Percentiles rank a stretch among this genome's conserved stretches.
phyloP scores from a whole-genome alignment of 2,329 filamentous ascomycete genomes.

The Colletotrichum theobromicola region DNA sequence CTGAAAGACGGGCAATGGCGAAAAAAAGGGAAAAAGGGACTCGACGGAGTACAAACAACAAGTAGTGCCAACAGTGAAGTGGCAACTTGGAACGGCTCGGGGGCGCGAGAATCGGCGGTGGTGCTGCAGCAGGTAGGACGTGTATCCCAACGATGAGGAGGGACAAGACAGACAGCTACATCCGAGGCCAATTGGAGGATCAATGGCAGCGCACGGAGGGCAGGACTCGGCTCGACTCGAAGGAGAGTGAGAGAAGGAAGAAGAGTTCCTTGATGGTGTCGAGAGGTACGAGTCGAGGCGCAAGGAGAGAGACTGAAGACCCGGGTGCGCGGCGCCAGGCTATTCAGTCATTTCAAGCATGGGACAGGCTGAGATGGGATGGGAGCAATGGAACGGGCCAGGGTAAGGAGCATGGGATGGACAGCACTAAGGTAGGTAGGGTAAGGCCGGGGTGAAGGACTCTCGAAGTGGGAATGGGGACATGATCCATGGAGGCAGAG shows the following conservation, averaged over 20 bases:
- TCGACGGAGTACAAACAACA: not conserved
- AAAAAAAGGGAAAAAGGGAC: not conserved
- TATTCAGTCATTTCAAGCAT: conserved; percentile 11
- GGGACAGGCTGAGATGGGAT: conserved; percentile 21
- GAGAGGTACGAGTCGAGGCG: not conserved
- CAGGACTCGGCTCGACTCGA: not conserved
- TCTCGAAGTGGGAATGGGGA: not conserved
- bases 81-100: not conserved
- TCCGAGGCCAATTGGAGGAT: conserved; percentile 7
- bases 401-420: conserved; percentile 9
- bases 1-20: not conserved
- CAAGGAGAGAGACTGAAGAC: not conserved
- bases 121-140: not conserved
- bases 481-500: not conserved
- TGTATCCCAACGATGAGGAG: not conserved
- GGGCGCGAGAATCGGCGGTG: not conserved
- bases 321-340: conserved; percentile 7
- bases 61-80: conserved; percentile 16
- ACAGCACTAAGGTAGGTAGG: conserved; percentile 1
- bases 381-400: conserved; percentile 1
- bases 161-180: not conserved
- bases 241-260: not conserved
- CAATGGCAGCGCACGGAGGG: conserved; percentile 9
- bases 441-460: not conserved
- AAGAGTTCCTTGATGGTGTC: not conserved